Base-by-base conservation (phyloP, 768 basidiomycete genomes). In the Termitomyces sp. region DNA sequence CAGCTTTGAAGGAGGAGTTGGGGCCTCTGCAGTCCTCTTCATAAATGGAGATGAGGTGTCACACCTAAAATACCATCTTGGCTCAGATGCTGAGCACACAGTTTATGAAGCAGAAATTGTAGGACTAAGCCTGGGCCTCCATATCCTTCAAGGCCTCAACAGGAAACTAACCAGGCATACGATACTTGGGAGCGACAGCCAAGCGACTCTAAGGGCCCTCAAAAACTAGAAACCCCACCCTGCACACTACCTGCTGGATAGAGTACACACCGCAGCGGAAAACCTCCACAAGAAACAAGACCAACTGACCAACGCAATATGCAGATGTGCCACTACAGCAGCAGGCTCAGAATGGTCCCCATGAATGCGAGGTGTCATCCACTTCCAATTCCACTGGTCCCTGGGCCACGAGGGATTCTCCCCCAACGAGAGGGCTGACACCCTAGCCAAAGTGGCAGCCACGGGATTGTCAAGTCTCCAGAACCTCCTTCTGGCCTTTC, bases 41-140 rank as follows among this genome's bases (percentile, higher is more conserved):
- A 3, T 37, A 18, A 47, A 62, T 33, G 13, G 16, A 11, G 8
- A 42, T 2, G 18, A 58, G 18, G 27, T 11, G 1, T 13, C 22
- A 2, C 27, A 49, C 24, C 54, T 56, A 8, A n/a, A 7, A 2
- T 62, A 46, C 30, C 45, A 59, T 48, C 53, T 62, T 5, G 57
- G 61, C 22, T 41, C 45, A 1, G 39, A 20, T 24, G 27, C 57
- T 3, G n/a, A 56, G 6, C 61, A 62, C 49, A 62, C 50, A 12
- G n/a, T n/a, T n/a, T n/a, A n/a, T n/a, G 57, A 58, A 13, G 58
- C 51, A 16, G 27, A 59, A n/a, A 48, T 58, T 20, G 52, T 54
- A 1, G 58, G 58, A 0, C 34, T 55, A 7, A 37, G 18, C 0
- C 44, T 59, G 0, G 46, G 52, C 13, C 37, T 59, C 3, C 53